Base-by-base conservation (phyloP, 805 yeast genomes). In the Jamesozyma hellenica region DNA sequence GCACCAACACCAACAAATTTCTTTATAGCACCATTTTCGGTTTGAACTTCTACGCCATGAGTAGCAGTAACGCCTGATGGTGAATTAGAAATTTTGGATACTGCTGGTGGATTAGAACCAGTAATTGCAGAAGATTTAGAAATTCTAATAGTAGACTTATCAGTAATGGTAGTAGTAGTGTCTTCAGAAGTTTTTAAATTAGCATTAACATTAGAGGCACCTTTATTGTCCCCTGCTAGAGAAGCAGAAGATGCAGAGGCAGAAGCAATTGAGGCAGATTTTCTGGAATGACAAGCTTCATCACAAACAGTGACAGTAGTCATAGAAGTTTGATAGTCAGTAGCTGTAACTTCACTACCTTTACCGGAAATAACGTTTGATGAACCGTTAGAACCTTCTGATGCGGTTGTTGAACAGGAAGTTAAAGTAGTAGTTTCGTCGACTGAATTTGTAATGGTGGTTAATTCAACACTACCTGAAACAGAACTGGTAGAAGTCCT, bases 281-380 rank as follows among this genome's bases (percentile, higher is more conserved):
- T 44, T 32, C 32, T 37, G n/a, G 44, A 27, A 15, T 41, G 33
- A 33, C 49, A 45, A 17, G 31, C 45, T 28, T 39, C 43, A 27
- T 42, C 47, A 40, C 47, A 43, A 27, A 34, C 36, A 27, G 46
- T 43, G 18, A 36, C 42, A n/a, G 47, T 44, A 9, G 14, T 25
- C 2, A 16, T 32, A 18, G 41, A 18, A 26, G 21, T 37, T 23
- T 32, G 28, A 28, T 36, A 17, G 26, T 32, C 31, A 28, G 36
- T 32, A 21, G 32, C 34, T 12, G 39, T 31, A 19, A 35, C 18
- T 29, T 16, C 26, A 15, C 25, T 32, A 19, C 10, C 18, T 4
- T 13, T 12, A 25, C 32, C 19, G 13, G 21, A 5, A 18, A 14
- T 18, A 7, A 25, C 30, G 10, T 29, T 23, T 12, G 35, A 21